phyloP scores from a whole-genome alignment of 352 stramenopile genomes.

The Globisporangium cylindrosporum region DNA sequence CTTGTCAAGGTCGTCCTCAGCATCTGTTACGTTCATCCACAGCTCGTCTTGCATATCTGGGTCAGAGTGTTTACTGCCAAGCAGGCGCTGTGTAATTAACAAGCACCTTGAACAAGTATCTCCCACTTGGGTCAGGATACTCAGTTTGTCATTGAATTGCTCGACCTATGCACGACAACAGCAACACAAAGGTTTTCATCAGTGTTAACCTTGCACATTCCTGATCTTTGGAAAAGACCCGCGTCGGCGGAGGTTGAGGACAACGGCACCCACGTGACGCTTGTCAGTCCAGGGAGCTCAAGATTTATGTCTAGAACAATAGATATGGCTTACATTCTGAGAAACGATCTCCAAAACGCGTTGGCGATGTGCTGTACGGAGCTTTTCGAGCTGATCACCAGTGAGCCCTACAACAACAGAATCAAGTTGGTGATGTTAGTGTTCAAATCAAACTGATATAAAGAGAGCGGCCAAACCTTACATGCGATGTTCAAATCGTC shows the following conservation, averaged over 20 bases:
- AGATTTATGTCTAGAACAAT: not conserved
- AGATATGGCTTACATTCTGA: constrained; percentile 31
- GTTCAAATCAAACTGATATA: too few species aligned
- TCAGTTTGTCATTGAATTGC: constrained; percentile 56
- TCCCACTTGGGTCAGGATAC: constrained; percentile 52
- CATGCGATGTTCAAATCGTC: constrained; percentile 79
- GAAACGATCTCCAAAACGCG: constrained; percentile 51
- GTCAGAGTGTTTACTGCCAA: constrained; percentile 3
- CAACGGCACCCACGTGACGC: constrained; percentile 7
- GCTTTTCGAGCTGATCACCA: constrained; percentile 62
- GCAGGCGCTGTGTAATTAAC: constrained; percentile 34
- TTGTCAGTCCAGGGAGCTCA: not conserved
- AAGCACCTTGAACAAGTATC: constrained; percentile 41
- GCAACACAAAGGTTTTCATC: not conserved
- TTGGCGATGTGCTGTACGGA: constrained; percentile 48
- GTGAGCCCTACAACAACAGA: constrained; percentile 39
- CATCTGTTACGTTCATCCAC: not conserved
- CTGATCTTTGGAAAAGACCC: constrained; percentile 10
- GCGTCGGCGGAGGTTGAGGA: not conserved
- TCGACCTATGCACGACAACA: constrained; percentile 22
- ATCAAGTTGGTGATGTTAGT: too few species aligned
- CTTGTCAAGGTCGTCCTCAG: constrained; percentile 3
- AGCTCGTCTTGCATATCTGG: not conserved
- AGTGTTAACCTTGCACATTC: not conserved
- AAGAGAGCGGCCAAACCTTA: constrained; percentile 21